phyloP scores from a whole-genome alignment of 306 rosid genomes.

The Hippophae tibetana region DNA sequence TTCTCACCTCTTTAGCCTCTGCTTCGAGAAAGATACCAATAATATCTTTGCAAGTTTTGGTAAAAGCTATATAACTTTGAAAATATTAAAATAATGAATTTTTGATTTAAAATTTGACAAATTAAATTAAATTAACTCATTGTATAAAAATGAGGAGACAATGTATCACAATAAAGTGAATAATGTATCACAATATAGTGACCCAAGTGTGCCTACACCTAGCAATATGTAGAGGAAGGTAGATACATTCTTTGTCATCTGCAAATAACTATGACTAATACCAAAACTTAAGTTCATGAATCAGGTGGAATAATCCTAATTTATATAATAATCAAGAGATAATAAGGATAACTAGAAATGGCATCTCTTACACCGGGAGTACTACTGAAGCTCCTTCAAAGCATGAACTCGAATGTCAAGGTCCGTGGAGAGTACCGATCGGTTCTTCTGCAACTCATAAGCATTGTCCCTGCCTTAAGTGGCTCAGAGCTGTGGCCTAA shows the following conservation, averaged over 20 bases:
- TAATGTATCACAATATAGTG: too few relatives aligned
- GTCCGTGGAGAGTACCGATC: conserved; percentile 80
- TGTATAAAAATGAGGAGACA: too few relatives aligned
- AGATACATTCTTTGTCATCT: neutral
- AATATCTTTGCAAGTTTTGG: too few relatives aligned
- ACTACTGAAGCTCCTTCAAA: conserved; percentile 73
- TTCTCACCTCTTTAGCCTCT: too few relatives aligned
- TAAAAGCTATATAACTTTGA: too few relatives aligned
- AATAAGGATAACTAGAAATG: conserved; percentile 33
- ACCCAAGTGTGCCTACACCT: neutral
- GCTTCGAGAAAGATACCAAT: too few relatives aligned
- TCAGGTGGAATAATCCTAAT: conserved; percentile 11
- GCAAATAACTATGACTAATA: conserved; percentile 1
- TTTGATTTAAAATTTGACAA: too few relatives aligned
- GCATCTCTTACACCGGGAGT: conserved; percentile 85
- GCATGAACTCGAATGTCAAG: conserved; percentile 54
- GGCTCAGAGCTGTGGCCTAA: conserved; percentile 94
- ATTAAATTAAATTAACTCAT: too few relatives aligned
- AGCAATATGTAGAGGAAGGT: neutral
- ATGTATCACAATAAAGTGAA: too few relatives aligned
- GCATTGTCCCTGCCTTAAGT: conserved; percentile 74
- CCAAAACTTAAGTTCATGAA: conserved; percentile 7
- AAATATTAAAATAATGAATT: too few relatives aligned
- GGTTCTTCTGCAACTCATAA: conserved; percentile 73
- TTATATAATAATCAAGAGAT: conserved; percentile 6